A percentile compares a stretch with the other conserved stretches of the same genome.
Evolutionary conservation across 345 rosid species (phyloP).

Genomic region (Salix purpurea): DNA sequence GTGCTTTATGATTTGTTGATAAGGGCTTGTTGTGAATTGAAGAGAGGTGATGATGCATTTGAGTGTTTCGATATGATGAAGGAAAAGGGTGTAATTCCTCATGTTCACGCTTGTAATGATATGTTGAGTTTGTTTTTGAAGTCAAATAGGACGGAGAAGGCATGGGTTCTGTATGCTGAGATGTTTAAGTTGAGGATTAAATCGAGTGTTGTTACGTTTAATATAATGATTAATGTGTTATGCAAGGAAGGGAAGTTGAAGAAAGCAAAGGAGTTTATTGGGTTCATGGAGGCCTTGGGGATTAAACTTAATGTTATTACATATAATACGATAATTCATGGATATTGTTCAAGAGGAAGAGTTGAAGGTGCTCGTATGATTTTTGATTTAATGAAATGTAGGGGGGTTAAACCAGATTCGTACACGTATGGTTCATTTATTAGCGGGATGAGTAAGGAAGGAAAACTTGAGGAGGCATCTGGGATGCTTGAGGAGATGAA

Average conservation of each 20-base stretch:
- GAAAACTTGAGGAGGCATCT: constrained; percentile 61
- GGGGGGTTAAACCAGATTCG: constrained; percentile 61
- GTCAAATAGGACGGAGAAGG: constrained; percentile 49
- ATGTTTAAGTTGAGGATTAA: constrained; percentile 80
- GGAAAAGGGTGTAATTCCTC: constrained; percentile 59
- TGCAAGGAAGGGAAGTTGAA: constrained; percentile 83
- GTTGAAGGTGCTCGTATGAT: constrained; percentile 64
- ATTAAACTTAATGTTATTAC: constrained; percentile 66
- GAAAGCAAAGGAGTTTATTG: constrained; percentile 61
- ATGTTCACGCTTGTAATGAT: constrained; percentile 62
- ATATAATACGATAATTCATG: constrained; percentile 75
- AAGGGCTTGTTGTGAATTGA: constrained; percentile 61
- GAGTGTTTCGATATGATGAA: constrained; percentile 65
- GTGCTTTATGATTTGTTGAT: constrained; percentile 55
- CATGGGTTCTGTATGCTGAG: constrained; percentile 91
- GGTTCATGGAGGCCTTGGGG: constrained; percentile 60
- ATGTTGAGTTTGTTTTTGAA: constrained; percentile 59
- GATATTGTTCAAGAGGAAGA: constrained; percentile 62
- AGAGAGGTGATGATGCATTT: constrained; percentile 54
- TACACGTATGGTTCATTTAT: constrained; percentile 73
- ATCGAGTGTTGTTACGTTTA: constrained; percentile 64
- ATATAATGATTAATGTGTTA: constrained; percentile 83
- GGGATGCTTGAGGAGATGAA: constrained; percentile 54
- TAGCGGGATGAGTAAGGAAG: constrained; percentile 72
- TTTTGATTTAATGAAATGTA: constrained; percentile 53